Evolutionary conservation across 1,139 yeast genomes (phyloP), one percentile per base, ranked within the genome.

Genomic region (Spathaspora jeffriesii): DNA sequence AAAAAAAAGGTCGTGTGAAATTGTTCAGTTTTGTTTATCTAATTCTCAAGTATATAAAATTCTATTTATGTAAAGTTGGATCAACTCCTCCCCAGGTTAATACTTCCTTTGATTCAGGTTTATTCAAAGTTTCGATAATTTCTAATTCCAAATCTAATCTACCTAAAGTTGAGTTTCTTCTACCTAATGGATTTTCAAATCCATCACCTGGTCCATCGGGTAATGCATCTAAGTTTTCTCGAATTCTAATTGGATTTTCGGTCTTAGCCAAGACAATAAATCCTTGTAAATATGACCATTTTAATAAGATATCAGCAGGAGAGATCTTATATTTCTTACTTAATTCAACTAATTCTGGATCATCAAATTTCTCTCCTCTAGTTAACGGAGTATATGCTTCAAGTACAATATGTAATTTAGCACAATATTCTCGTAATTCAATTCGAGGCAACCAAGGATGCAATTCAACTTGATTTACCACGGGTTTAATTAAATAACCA

Each of bases 331-430:
- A 66, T 49, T 63, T 61, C 45, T 61, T 50, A 45, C 60, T 60
- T 54, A 68, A 60, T 11, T 51, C 62, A 40, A 64, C 55, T 47
- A 84, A 57, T 42, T 69, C 75, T 5, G 83, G 79, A 54, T 83
- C 85, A 46, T 73, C 64, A 21, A 82, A 60, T 56, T 80, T 78
- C 45, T 64, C 61, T 5, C 90, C 87, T 49, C 81, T 84, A 1
- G 88, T 83, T 58, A 85, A 70, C 13, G 96, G 87, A 4, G 88
- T 80, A 63, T 79, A 88, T 0, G 93, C 91, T 61, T 85, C 87
- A 8, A 82, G 76, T 6, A 73, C 63, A 31, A 86, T 73, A 21
- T 65, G 71, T 30, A 76, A 57, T 36, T 66, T 49, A 30, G 67
- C 59, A 53, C 70, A 65, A 55, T 60, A 73, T 43, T 71, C 64